Percentiles rank a stretch among this genome's conserved stretches.
phyloP scores from a whole-genome alignment of 2,329 filamentous ascomycete species.

The Epichloe amarillans region DNA sequence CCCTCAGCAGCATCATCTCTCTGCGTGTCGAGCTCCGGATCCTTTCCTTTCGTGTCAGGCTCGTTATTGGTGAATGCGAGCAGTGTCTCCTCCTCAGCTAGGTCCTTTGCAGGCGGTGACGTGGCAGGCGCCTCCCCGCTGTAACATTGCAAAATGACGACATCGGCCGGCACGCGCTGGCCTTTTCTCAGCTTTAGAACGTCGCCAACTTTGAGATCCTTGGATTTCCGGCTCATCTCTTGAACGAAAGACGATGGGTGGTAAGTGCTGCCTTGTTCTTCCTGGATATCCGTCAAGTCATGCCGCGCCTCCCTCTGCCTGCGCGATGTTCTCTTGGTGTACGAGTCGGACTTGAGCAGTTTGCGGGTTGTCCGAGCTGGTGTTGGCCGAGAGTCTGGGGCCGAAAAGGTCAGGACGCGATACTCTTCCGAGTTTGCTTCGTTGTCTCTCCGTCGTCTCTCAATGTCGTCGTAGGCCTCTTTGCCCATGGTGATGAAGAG shows the following conservation, averaged over 20 bases:
- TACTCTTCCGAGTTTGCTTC: constrained; percentile 93
- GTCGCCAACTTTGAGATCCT: constrained; percentile 85
- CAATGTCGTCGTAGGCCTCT: constrained; percentile 89
- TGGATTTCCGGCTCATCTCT: constrained; percentile 68
- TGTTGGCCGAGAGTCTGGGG: constrained; percentile 29
- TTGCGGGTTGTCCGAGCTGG: constrained; percentile 23
- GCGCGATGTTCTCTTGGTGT: constrained; percentile 17
- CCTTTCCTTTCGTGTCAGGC: constrained; percentile 20
- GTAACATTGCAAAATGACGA: constrained; percentile 79
- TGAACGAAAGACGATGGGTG: constrained; percentile 37
- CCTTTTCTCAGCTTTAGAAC: constrained; percentile 88
- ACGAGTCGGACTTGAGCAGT: constrained; percentile 30
- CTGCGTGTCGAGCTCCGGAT: constrained; percentile 15
- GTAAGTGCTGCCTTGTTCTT: constrained; percentile 49
- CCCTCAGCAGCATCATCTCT: constrained; percentile 19
- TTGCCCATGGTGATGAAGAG: constrained; percentile 87
- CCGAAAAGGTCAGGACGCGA: constrained; percentile 59
- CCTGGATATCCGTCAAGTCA: constrained; percentile 49
- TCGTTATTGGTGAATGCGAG: constrained; percentile 28
- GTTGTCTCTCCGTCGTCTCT: constrained; percentile 68
- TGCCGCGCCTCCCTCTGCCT: constrained; percentile 18
- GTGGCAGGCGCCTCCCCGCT: constrained; percentile 36
- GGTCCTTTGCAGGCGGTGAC: constrained; percentile 16
- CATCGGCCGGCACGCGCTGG: constrained; percentile 85
- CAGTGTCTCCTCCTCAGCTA: constrained; percentile 26